Evolutionary conservation across 108 stramenopile genomes (phyloP), one percentile per base, ranked within the genome.

Genomic region (Epithemia pelagica): DNA sequence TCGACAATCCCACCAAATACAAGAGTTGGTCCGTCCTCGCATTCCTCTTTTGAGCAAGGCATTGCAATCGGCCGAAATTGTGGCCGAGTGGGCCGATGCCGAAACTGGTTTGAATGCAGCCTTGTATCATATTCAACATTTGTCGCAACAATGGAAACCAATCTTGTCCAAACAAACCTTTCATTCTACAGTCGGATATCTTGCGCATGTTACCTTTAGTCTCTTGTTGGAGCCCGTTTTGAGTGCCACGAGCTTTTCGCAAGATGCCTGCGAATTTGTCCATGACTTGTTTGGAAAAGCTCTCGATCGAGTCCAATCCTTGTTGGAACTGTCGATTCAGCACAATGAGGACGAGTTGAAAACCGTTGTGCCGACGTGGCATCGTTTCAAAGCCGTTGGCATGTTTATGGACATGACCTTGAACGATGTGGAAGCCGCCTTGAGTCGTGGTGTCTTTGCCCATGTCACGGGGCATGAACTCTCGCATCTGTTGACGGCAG

Each of bases 51-150:
- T 92, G 22, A 68, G 77, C 26, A 52, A 74, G 25, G 64, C 88
- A 15, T 76, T 92, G 26, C 65, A 77, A 64, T 83, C 84, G 28
- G 78, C 83, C 61, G 88, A 89, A 64, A 74, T 80, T 58, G 73
- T 89, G 28, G 76, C 72, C 23, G 91, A 92, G 67, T 93, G 87
- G 87, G 82, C 84, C 52, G 91, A 93, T 33, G 91, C 88, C 23
- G 91, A 93, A 64, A 83, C 83, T 1, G 88, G 88, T 1, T 62
- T 93, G 52, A 71, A 76, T 22, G 85, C 87, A 25, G 87, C 83
- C 2, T 52, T 83, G 7, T 85, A 87, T 61, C 91, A 93, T 61
- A 64, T 90, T 30, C 78, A 74, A 18, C 88, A 93, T 66, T 65
- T 93, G 31, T 73, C 76, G 31, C 77, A 83, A 59, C 67, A 81